Evolutionary conservation across 2,329 filamentous ascomycete species (phyloP), one percentile per base, ranked within the genome.

Genomic region (Penicillium sp.): DNA sequence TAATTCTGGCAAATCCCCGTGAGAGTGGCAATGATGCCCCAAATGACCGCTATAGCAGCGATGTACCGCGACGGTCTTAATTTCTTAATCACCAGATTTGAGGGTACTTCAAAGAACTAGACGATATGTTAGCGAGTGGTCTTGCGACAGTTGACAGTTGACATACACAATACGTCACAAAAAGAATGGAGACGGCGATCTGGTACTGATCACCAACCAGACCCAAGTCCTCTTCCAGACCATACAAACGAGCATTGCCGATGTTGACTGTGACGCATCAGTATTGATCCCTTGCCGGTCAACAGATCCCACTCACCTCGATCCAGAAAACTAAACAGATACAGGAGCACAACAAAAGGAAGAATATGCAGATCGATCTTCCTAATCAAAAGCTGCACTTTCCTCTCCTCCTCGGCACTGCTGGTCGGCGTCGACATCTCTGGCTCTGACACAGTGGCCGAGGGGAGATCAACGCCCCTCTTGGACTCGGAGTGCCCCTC

Each of bases 241-340:
- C 71, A 50, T 82, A 83, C 3, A 85, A 68, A 4, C 75, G 70
- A 11, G 81, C 81, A 64, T 85, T 85, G 36, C 80, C 80, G 45
- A 87, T 86, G 55, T 86, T 86, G 36, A 84, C 80, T 61, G 51
- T 52, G 37, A 31, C 26, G 14, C 23, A 9, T 31, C 6, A 57
- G 44, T 12, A 32, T 26, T n/a, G 12, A 16, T 22, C n/a, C 29
- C 14, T 39, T 15, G 18, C n/a, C n/a, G 29, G n/a, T 16, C 25
- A 20, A 39, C 12, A n/a, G 26, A 32, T 12, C 17, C 35, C 27
- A 44, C 47, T 16, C 32, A 48, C 65, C 70, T 59, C 83, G 71
- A 56, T 87, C 84, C 6, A 89, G 65, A 57, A 88, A 89, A 49
- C 79, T 83, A 49, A 88, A 79, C 10, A 88, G 70, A 57, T 90